A percentile compares a stretch with the other conserved stretches of the same genome.
Evolutionary conservation across 2,329 filamentous ascomycete species (phyloP).

Genomic region (Fusarium tupiense): DNA sequence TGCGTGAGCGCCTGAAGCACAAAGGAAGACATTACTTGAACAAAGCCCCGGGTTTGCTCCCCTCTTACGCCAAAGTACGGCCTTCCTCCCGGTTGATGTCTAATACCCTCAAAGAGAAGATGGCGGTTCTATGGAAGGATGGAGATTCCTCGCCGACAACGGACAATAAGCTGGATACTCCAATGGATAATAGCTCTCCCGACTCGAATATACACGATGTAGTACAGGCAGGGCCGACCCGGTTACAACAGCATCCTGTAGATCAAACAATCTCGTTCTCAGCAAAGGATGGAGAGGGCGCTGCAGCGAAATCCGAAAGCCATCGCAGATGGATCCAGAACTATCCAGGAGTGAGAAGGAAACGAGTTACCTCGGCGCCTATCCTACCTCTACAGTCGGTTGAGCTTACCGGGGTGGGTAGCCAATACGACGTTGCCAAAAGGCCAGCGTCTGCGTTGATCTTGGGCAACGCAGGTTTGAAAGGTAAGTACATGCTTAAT

Average conservation of each 20-base stretch:
- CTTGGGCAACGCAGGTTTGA: not conserved
- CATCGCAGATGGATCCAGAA: not conserved
- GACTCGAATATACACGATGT: not conserved
- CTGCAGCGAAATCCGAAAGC: not conserved
- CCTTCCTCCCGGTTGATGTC: not conserved
- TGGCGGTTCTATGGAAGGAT: not conserved
- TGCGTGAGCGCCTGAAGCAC: slow-evolving; percentile 6
- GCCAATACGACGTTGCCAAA: slow-evolving; percentile 6
- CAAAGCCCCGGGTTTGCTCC: not conserved
- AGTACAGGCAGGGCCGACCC: not conserved
- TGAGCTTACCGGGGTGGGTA: slow-evolving; percentile 22
- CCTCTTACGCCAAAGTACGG: not conserved
- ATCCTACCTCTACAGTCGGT: not conserved
- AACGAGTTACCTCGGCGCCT: not conserved
- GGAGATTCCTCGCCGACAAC: not conserved
- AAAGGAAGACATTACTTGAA: slow-evolving; percentile 9
- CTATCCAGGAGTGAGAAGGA: not conserved
- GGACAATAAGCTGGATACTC: not conserved
- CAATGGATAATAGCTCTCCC: not conserved
- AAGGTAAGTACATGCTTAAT: not conserved
- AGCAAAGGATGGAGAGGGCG: not conserved
- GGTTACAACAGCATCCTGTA: not conserved
- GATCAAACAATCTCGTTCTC: not conserved
- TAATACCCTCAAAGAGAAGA: not conserved
- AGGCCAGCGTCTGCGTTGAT: not conserved